These are phyloP conservation scores for Sordariomycetes sp. DNA, from an alignment of 2,329 filamentous ascomycete species.

Conservation along the genomic window DNA sequence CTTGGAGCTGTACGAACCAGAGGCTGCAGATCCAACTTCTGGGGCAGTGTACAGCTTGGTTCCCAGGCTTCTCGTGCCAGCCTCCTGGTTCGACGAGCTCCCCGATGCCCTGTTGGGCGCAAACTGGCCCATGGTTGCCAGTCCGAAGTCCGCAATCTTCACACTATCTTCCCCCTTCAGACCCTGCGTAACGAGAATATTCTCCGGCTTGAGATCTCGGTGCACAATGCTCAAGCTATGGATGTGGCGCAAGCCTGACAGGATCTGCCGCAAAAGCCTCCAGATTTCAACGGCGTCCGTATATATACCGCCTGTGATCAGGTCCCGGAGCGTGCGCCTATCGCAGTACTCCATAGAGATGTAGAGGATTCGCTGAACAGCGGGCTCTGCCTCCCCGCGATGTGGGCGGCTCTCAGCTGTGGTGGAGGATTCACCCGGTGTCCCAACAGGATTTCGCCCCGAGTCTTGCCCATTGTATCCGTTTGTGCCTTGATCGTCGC, in stretches of 20 bases:
- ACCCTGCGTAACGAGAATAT: constrained; percentile 71
- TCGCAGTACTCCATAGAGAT: constrained; percentile 99
- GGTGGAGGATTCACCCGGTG: constrained; percentile 6
- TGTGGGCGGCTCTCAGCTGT: not conserved
- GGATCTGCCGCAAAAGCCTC: constrained; percentile 81
- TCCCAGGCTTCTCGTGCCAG: constrained; percentile 61
- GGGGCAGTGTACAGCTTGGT: constrained; percentile 91
- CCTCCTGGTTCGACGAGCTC: constrained; percentile 34
- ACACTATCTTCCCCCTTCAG: constrained; percentile 74
- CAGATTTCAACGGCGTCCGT: constrained; percentile 71
- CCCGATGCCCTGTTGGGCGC: constrained; percentile 42
- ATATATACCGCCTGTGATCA: constrained; percentile 67
- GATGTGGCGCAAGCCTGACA: constrained; percentile 84
- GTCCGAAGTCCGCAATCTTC: constrained; percentile 91
- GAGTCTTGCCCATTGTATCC: constrained; percentile 23
- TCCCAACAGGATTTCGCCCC: constrained; percentile 13
- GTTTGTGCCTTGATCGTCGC: constrained; percentile 23
- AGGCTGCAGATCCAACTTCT: constrained; percentile 68
- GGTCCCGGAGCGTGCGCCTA: constrained; percentile 80
- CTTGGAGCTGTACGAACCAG: constrained; percentile 78
- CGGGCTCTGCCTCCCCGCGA: not conserved
- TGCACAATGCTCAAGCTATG: constrained; percentile 89
- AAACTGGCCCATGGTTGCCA: constrained; percentile 82
- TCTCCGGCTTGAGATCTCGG: constrained; percentile 92
- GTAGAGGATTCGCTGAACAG: constrained; percentile 59